These are phyloP conservation scores for Phytopythium cucurbitacearum DNA, from an alignment of 352 stramenopile genomes.

Conservation along the genomic window DNA sequence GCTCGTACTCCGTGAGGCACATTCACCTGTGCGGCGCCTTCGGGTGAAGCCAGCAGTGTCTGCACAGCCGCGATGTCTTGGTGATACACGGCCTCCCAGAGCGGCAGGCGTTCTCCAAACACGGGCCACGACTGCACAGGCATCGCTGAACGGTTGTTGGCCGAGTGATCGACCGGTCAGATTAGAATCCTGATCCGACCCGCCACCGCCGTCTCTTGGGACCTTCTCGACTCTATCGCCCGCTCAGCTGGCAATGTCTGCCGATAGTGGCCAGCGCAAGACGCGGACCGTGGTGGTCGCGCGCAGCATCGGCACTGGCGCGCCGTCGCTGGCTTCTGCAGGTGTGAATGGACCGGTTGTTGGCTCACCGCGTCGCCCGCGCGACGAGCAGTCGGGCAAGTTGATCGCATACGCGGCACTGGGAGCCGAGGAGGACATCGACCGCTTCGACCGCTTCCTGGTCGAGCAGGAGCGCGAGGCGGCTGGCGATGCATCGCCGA, in stretches of 20 bases:
- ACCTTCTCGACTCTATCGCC: no score
- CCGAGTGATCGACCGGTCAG: conserved; percentile 3
- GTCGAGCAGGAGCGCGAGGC: conserved; percentile 25
- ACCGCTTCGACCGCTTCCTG: conserved; percentile 58
- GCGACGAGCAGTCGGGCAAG: conserved; percentile 33
- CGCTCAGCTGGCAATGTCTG: no score
- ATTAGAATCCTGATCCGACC: no score
- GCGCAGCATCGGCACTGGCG: conserved; percentile 16
- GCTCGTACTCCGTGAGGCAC: conserved; percentile 34
- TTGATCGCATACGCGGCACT: conserved; percentile 61
- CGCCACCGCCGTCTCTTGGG: no score
- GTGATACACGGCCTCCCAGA: conserved; percentile 63
- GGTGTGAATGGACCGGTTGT: neutral
- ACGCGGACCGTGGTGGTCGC: conserved; percentile 58
- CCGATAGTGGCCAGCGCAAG: conserved; percentile 8
- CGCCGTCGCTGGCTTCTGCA: neutral
- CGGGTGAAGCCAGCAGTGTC: conserved; percentile 26
- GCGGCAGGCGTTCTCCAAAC: conserved; percentile 31
- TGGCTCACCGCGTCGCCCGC: conserved; percentile 7
- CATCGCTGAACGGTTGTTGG: conserved; percentile 8
- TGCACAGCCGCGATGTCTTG: conserved; percentile 30
- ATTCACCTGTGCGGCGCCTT: conserved; percentile 41
- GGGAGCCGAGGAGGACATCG: conserved; percentile 46
- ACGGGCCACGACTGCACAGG: conserved; percentile 24
- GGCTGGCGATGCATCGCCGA: conserved; percentile 5